These are phyloP conservation scores for Kappamyces sp. DNA, from an alignment of 192 early-diverging fungal genomes.

Conservation along the genomic window DNA sequence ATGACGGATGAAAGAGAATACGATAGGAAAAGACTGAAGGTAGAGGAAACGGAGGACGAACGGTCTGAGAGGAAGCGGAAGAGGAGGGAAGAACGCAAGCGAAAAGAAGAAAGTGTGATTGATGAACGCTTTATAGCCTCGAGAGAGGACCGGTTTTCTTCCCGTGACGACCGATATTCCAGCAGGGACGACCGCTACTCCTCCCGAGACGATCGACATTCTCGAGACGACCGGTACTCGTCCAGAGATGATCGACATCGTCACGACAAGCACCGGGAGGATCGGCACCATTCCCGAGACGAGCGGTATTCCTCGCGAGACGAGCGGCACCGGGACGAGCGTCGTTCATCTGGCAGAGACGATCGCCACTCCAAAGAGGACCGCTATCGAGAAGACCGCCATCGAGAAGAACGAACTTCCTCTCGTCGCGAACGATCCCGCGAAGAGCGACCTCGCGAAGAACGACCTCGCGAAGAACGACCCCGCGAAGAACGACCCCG, in stretches of 20 bases:
- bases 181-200: background rate
- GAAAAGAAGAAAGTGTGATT: no score
- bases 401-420: background rate
- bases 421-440: background rate
- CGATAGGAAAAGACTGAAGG: background rate
- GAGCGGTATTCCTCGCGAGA: background rate
- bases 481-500: background rate
- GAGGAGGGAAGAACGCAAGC: no score
- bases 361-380: background rate
- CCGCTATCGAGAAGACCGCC: background rate
- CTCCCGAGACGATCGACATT: background rate
- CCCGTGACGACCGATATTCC: background rate
- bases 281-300: background rate
- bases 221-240: background rate
- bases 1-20: conserved; percentile 1
- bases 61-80: conserved; percentile 6
- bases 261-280: background rate
- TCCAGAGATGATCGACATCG: background rate
- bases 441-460: no score
- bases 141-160: no score
- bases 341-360: background rate
- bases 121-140: no score
- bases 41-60: conserved; percentile 1
- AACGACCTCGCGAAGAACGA: no score
- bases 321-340: background rate